Conservation (phyloP, 352 stramenopile species). For the Pelagophyceae sp. region DNA sequence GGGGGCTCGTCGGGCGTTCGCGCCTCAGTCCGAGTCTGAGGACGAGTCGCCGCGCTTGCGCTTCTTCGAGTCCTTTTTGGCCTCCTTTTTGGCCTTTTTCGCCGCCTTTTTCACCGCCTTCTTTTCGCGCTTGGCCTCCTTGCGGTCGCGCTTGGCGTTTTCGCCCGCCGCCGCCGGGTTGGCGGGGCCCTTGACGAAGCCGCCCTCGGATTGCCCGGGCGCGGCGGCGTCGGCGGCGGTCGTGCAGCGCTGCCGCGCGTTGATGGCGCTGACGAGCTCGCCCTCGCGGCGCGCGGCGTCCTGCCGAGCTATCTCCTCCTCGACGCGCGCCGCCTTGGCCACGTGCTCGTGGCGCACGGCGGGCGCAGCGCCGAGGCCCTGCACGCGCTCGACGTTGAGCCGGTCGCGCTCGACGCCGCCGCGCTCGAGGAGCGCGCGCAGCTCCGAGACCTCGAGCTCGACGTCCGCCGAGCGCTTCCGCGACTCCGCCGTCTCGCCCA, state of each 20-base stretch:
- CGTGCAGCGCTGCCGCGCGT: not conserved
- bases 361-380: slow-evolving; percentile 8
- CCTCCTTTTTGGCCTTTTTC: slow-evolving; percentile 2
- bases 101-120: not conserved
- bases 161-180: not conserved
- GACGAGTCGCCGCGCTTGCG: not conserved
- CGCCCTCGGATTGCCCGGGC: not conserved
- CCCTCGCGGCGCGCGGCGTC: not conserved
- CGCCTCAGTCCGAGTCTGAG: no score
- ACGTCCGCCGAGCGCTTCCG: not conserved
- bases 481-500: slow-evolving; percentile 19
- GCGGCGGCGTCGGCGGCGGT: not conserved
- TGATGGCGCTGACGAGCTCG: not conserved
- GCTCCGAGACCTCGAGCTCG: slow-evolving; percentile 10
- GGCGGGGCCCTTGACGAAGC: slow-evolving; percentile 2
- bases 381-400: slow-evolving; percentile 3
- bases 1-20: no score
- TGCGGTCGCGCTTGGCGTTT: not conserved
- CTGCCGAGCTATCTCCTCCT: not conserved
- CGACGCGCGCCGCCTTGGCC: not conserved
- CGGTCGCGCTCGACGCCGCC: not conserved
- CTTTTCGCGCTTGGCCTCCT: not conserved
- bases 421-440: slow-evolving; percentile 4
- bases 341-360: slow-evolving; percentile 3
- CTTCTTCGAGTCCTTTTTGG: not conserved